A percentile compares a stretch with the other conserved stretches of the same genome.
phyloP scores from a whole-genome alignment of 1,139 yeast genomes.

The Pichia norvegensis region DNA sequence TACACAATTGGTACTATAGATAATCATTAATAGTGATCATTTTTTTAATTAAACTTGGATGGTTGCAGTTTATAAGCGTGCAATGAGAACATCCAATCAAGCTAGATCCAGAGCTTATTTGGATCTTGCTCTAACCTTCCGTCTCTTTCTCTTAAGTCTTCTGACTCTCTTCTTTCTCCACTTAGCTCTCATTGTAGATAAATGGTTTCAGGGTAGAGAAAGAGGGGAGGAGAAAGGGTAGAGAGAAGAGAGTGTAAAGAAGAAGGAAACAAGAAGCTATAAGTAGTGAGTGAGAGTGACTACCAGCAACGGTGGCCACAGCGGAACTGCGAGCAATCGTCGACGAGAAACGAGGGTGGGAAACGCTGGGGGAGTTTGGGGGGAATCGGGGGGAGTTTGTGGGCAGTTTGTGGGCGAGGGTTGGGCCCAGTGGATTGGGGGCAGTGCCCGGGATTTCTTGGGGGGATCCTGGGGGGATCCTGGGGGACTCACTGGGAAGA shows the following conservation, averaged over 20 bases:
- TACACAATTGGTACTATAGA: slow-evolving; percentile 1
- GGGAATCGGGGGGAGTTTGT: background rate
- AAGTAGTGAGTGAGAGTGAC: background rate
- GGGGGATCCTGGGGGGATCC: background rate
- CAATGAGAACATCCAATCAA: background rate
- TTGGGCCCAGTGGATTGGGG: too few relatives aligned
- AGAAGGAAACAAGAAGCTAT: slow-evolving; percentile 3
- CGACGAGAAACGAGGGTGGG: background rate
- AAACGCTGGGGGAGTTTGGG: background rate
- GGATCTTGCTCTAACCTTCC: slow-evolving; percentile 99
- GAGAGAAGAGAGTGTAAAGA: slow-evolving; percentile 1
- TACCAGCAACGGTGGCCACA: too few relatives aligned
- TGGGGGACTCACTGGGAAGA: too few relatives aligned
- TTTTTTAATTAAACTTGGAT: background rate
- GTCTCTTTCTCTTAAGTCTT: slow-evolving; percentile 99
- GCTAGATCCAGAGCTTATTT: slow-evolving; percentile 54
- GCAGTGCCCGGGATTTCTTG: background rate
- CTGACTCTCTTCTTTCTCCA: slow-evolving; percentile 99
- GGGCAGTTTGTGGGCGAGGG: too few relatives aligned
- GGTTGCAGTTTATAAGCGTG: background rate
- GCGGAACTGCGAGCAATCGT: background rate
- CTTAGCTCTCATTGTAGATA: slow-evolving; percentile 67
- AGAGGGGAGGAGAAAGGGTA: slow-evolving; percentile 10
- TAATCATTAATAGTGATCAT: background rate
- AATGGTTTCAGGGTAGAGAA: slow-evolving; percentile 11